These are phyloP conservation scores for Fagus sylvatica DNA, from an alignment of 306 rosid species.

Conservation along the genomic window DNA sequence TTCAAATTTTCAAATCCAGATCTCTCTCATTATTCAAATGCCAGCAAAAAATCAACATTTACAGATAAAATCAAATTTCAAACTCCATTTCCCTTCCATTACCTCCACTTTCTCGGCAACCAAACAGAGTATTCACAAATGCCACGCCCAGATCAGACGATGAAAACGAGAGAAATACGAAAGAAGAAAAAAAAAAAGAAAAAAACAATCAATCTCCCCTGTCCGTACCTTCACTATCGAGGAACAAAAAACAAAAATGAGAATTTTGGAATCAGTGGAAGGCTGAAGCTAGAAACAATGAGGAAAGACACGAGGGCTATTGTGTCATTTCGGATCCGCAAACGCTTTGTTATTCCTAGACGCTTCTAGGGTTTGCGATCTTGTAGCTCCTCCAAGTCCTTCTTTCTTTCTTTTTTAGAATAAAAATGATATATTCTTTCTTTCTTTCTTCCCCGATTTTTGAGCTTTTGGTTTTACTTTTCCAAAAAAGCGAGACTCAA, in stretches of 20 bases:
- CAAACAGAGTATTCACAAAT: conserved; percentile 5
- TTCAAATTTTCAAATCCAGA: conserved; percentile 15
- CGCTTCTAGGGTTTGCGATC: conserved; percentile 10
- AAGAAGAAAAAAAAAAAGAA: conserved; percentile 1
- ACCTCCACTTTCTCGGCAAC: conserved; percentile 26
- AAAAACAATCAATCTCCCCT: neutral
- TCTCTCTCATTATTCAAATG: conserved; percentile 13
- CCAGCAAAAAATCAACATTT: neutral
- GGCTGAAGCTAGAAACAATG: neutral
- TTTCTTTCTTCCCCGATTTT: neutral
- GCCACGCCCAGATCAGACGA: conserved; percentile 37
- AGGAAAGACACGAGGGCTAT: conserved; percentile 28
- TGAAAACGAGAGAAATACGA: neutral
- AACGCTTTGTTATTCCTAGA: neutral
- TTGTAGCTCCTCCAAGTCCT: neutral
- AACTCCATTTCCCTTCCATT: neutral
- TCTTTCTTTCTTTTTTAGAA: neutral
- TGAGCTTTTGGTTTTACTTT: neutral
- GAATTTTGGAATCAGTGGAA: neutral
- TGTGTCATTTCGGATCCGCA: conserved; percentile 39
- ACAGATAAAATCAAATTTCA: neutral
- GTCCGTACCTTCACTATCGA: conserved; percentile 12
- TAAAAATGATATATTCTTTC: neutral
- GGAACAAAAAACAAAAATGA: conserved; percentile 4
- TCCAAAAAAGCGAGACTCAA: neutral